These are phyloP conservation scores for Cytospora mali DNA, from an alignment of 2,329 filamentous ascomycete genomes.

Conservation along the genomic window DNA sequence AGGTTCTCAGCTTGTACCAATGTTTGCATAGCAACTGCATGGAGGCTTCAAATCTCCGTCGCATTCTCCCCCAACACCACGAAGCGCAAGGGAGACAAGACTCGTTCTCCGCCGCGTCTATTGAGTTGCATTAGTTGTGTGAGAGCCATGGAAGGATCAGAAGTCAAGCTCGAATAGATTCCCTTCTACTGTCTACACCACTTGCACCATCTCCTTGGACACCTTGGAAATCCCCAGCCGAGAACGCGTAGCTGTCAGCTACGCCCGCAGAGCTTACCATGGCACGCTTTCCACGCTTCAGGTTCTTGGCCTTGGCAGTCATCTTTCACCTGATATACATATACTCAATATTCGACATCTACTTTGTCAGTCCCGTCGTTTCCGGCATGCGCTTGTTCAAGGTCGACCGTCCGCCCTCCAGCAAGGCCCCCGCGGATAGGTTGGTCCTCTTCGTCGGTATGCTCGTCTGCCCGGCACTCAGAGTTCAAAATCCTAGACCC, in stretches of 20 bases:
- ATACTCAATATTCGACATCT: constrained; percentile 96
- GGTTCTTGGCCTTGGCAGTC: constrained; percentile 85
- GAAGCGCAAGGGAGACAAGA: background rate
- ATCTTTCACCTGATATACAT: constrained; percentile 94
- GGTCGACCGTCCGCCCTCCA: constrained; percentile 61
- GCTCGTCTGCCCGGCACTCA: constrained; percentile 29
- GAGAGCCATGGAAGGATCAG: constrained; percentile 22
- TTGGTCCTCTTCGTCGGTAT: constrained; percentile 91
- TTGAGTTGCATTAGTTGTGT: background rate
- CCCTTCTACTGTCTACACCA: background rate
- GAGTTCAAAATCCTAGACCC: background rate
- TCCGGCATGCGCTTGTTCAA: constrained; percentile 87
- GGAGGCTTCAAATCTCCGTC: constrained; percentile 10
- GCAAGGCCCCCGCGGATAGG: constrained; percentile 80
- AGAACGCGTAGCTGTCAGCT: constrained; percentile 19
- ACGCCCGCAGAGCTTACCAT: constrained; percentile 40
- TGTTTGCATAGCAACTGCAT: constrained; percentile 7
- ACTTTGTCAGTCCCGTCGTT: constrained; percentile 97
- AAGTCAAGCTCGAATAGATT: background rate
- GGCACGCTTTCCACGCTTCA: constrained; percentile 66
- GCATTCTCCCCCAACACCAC: background rate
- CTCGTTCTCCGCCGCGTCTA: background rate
- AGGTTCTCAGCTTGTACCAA: constrained; percentile 15
- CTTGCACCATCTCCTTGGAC: background rate
- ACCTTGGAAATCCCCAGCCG: background rate